A percentile compares a stretch with the other conserved stretches of the same genome.
These are phyloP conservation scores for Babesia caballi DNA, from an alignment of 169 alveolate species.

Conservation along the genomic window DNA sequence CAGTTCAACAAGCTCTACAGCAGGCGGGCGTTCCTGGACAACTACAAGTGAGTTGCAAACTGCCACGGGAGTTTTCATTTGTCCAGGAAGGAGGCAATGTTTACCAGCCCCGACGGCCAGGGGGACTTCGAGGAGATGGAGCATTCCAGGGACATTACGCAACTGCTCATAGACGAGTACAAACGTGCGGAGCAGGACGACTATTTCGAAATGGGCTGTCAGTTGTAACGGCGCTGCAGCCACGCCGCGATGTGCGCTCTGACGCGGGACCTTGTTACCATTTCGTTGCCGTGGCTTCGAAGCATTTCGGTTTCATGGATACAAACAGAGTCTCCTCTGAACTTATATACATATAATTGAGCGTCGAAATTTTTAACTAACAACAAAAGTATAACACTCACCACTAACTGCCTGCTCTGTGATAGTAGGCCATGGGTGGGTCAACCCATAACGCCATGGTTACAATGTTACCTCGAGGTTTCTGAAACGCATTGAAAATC, in stretches of 20 bases:
- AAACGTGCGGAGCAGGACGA: conserved; percentile 95
- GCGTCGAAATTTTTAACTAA: too few relatives aligned
- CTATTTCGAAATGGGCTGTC: conserved; percentile 79
- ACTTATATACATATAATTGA: too few relatives aligned
- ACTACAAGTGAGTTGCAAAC: conserved; percentile 73
- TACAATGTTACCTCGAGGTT: too few relatives aligned
- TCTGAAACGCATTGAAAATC: too few relatives aligned
- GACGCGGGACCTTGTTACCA: too few relatives aligned
- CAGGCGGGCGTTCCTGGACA: conserved; percentile 96
- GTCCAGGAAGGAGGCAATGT: conserved; percentile 76
- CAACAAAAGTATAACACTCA: too few relatives aligned
- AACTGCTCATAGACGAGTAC: conserved; percentile 93
- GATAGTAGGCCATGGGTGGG: too few relatives aligned
- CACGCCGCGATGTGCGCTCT: background rate
- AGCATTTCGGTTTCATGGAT: too few relatives aligned
- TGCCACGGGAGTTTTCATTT: background rate
- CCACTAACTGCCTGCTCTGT: too few relatives aligned
- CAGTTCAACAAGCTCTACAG: conserved; percentile 90
- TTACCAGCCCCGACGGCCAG: conserved; percentile 81
- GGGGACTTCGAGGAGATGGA: conserved; percentile 91
- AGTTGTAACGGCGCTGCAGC: conserved; percentile 2
- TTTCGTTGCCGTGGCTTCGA: too few relatives aligned
- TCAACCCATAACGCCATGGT: too few relatives aligned
- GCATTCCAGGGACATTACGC: conserved; percentile 89
- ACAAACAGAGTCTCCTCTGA: too few relatives aligned